Conservation (phyloP, 169 alveolate species). For the Plasmodium ovale region DNA sequence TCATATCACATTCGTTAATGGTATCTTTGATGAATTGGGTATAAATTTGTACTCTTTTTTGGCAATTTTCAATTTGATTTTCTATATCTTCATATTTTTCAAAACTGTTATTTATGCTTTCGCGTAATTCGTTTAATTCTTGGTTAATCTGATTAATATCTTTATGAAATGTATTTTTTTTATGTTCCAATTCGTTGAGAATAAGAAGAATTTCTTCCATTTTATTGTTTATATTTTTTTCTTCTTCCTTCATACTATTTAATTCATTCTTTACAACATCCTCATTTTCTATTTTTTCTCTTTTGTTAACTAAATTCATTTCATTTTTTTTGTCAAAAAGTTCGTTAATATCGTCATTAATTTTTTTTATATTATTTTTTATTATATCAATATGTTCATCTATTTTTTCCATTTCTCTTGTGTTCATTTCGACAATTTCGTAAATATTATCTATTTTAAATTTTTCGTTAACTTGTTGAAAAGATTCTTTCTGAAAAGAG, state of each 20-base stretch:
- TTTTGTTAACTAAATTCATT: neutral
- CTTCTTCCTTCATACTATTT: neutral
- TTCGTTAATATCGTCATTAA: conserved; percentile 63
- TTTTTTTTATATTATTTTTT: conserved; percentile 51
- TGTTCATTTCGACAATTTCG: conserved; percentile 27
- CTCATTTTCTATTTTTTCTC: conserved; percentile 2
- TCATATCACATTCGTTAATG: conserved; percentile 56
- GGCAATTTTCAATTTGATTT: conserved; percentile 18
- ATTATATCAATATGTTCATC: conserved; percentile 44
- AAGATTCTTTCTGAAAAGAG: conserved; percentile 27
- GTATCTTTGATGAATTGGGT: conserved; percentile 28
- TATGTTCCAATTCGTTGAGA: conserved; percentile 6
- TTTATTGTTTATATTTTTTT: neutral
- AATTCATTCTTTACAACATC: neutral
- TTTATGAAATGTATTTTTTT: conserved; percentile 1
- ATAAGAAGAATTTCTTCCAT: neutral
- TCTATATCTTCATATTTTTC: conserved; percentile 51
- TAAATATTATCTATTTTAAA: conserved; percentile 28
- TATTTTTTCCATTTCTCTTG: conserved; percentile 24
- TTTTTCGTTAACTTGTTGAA: conserved; percentile 16
- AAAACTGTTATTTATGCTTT: conserved; percentile 12
- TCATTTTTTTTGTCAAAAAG: conserved; percentile 48
- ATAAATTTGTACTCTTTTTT: conserved; percentile 36
- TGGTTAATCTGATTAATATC: conserved; percentile 21
- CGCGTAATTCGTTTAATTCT: conserved; percentile 40